phyloP scores from a whole-genome alignment of 1,284 basidiomycete genomes.

The Pseudozyma tsukubaensis region DNA sequence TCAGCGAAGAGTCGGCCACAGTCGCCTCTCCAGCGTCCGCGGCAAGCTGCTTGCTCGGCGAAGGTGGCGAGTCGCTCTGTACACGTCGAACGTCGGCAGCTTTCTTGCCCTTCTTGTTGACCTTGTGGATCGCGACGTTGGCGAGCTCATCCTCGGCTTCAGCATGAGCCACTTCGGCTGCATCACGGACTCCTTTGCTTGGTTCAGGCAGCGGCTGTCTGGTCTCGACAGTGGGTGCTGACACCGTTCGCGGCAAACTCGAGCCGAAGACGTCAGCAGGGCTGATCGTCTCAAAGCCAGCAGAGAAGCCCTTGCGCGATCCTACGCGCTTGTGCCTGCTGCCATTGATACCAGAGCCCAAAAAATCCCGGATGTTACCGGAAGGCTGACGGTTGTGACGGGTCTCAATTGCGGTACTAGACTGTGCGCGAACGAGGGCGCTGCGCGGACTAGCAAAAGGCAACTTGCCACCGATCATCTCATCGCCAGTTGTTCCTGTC shows the following conservation, averaged over 20 bases:
- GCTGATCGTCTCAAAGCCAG: constrained; percentile 58
- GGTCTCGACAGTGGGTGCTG: constrained; percentile 26
- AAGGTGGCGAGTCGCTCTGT: constrained; percentile 43
- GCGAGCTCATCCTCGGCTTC: constrained; percentile 17
- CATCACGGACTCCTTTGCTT: constrained; percentile 33
- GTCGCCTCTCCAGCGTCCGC: constrained; percentile 3
- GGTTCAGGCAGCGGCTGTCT: constrained; percentile 34
- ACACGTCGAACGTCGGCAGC: constrained; percentile 23
- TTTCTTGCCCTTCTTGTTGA: constrained; percentile 42
- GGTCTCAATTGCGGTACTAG: constrained; percentile 24
- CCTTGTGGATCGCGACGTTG: constrained; percentile 7
- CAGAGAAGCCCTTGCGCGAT: constrained; percentile 34
- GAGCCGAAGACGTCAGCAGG: constrained; percentile 64
- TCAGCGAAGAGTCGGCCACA: constrained; percentile 1
- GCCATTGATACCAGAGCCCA: constrained; percentile 16
- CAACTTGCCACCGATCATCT: constrained; percentile 47
- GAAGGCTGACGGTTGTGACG: constrained; percentile 34
- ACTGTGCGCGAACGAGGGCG: constrained; percentile 51
- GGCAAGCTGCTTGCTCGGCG: constrained; percentile 30
- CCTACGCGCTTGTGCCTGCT: constrained; percentile 35
- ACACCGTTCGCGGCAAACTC: constrained; percentile 37
- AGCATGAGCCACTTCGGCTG: constrained; percentile 8
- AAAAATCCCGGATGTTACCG: constrained; percentile 41
- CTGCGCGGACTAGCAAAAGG: constrained; percentile 49
- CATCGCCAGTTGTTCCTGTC: constrained; percentile 25